Percentiles rank a stretch among this genome's conserved stretches.
These are phyloP conservation scores for Ophiostoma sp. DNA, from an alignment of 2,329 filamentous ascomycete species.

Conservation along the genomic window DNA sequence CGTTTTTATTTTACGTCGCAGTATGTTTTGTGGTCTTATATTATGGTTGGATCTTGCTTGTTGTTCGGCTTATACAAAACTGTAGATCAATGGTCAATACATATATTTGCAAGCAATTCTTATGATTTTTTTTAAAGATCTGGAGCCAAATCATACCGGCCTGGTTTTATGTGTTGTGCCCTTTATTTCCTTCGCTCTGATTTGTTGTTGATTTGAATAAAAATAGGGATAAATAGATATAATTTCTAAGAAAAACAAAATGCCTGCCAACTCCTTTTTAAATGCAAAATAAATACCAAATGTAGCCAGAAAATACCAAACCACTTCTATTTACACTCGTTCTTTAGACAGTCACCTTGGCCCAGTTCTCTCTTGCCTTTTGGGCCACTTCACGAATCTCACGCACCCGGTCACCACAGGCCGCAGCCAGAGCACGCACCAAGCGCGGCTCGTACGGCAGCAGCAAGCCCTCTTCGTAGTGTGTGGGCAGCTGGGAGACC, in stretches of 20 bases:
- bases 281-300: background rate
- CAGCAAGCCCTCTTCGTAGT: conserved; percentile 51
- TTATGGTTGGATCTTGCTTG: background rate
- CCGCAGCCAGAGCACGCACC: conserved; percentile 49
- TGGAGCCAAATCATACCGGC: no score
- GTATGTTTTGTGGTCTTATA: background rate
- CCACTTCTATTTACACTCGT: background rate
- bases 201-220: no score
- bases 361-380: conserved; percentile 52
- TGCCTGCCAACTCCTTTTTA: background rate
- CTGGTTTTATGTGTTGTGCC: no score
- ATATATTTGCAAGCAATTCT: no score
- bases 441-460: conserved; percentile 47
- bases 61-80: background rate
- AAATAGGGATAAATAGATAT: no score
- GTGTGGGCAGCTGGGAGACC: conserved; percentile 48
- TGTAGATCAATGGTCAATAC: background rate
- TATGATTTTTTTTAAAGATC: background rate
- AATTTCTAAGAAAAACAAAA: background rate
- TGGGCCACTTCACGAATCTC: conserved; percentile 54
- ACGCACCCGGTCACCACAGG: conserved; percentile 55
- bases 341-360: conserved; percentile 36
- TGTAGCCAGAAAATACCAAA: background rate
- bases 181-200: no score
- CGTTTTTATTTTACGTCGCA: background rate